These are phyloP conservation scores for Miscanthus lutarioriparius DNA, from an alignment of 176 grass and related monocot species.

Conservation along the genomic window DNA sequence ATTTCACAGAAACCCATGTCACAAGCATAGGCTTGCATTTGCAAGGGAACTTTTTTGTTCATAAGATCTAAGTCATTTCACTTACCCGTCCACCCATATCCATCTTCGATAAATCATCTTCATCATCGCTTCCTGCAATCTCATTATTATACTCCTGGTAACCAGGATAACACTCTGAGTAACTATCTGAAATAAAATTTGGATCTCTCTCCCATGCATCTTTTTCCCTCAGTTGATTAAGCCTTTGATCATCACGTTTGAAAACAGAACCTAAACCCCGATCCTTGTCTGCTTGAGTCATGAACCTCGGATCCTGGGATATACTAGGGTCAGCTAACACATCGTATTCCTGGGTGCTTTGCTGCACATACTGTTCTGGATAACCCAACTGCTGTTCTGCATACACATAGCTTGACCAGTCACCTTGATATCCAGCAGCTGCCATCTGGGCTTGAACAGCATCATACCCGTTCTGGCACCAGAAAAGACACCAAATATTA, in stretches of 20 bases:
- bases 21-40: too few relatives aligned
- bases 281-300: slow-evolving; percentile 85
- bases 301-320: slow-evolving; percentile 62
- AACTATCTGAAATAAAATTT: slow-evolving; percentile 99
- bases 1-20: too few relatives aligned
- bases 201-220: slow-evolving; percentile 90
- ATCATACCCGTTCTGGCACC: slow-evolving; percentile 82
- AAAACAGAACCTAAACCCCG: slow-evolving; percentile 94
- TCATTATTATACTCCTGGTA: slow-evolving; percentile 91
- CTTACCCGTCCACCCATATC: slow-evolving; percentile 99
- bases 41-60: not conserved
- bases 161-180: slow-evolving; percentile 98
- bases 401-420: slow-evolving; percentile 76
- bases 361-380: slow-evolving; percentile 79
- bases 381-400: slow-evolving; percentile 72
- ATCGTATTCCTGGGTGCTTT: slow-evolving; percentile 68
- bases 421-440: slow-evolving; percentile 79
- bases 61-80: slow-evolving; percentile 25
- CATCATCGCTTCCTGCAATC: slow-evolving; percentile 86
- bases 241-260: slow-evolving; percentile 90
- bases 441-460: slow-evolving; percentile 84
- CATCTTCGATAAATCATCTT: slow-evolving; percentile 97
- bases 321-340: slow-evolving; percentile 54
- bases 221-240: slow-evolving; percentile 88
- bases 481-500: slow-evolving; percentile 34